Conservation (phyloP, 129 eudicot genomes). For the Oenanthe sinensis region DNA sequence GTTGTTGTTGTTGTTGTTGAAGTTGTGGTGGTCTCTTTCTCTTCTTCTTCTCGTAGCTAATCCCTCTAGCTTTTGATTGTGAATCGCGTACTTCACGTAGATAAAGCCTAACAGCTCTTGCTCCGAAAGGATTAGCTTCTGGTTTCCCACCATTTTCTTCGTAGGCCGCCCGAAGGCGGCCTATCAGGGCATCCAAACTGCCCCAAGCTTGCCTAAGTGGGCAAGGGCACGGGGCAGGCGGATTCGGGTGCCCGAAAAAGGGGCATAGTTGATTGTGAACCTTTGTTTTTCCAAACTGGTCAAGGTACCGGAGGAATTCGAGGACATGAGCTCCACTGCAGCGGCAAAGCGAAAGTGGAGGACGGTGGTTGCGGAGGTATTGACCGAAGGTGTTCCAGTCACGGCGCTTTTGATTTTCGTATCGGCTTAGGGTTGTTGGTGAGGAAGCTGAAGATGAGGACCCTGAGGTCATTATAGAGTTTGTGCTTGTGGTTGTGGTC, state of each 20-base stretch:
- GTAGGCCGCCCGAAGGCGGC: slow-evolving; percentile 77
- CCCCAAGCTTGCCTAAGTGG: slow-evolving; percentile 91
- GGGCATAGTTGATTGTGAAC: slow-evolving; percentile 78
- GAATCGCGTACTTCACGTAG: slow-evolving; percentile 77
- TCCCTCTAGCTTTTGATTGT: slow-evolving; percentile 75
- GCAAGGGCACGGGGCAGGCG: slow-evolving; percentile 85
- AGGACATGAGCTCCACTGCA: slow-evolving; percentile 88
- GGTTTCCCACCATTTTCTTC: slow-evolving; percentile 82
- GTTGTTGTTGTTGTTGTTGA: slow-evolving; percentile 11
- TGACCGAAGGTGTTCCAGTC: slow-evolving; percentile 94
- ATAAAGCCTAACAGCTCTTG: slow-evolving; percentile 76
- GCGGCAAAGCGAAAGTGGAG: slow-evolving; percentile 60
- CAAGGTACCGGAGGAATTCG: slow-evolving; percentile 67
- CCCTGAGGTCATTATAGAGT: slow-evolving; percentile 10
- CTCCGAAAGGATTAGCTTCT: slow-evolving; percentile 76
- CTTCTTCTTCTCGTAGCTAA: slow-evolving; percentile 82
- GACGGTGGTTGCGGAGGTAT: slow-evolving; percentile 87
- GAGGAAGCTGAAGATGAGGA: slow-evolving; percentile 38
- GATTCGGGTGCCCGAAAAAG: slow-evolving; percentile 67
- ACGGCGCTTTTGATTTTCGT: slow-evolving; percentile 85
- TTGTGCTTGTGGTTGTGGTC: slow-evolving; percentile 23
- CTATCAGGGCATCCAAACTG: slow-evolving; percentile 76
- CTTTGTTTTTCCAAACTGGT: slow-evolving; percentile 80
- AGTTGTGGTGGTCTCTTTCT: slow-evolving; percentile 53
- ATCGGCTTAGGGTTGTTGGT: slow-evolving; percentile 68